phyloP scores from a whole-genome alignment of 140 eudicot species.

The Cichorium intybus region DNA sequence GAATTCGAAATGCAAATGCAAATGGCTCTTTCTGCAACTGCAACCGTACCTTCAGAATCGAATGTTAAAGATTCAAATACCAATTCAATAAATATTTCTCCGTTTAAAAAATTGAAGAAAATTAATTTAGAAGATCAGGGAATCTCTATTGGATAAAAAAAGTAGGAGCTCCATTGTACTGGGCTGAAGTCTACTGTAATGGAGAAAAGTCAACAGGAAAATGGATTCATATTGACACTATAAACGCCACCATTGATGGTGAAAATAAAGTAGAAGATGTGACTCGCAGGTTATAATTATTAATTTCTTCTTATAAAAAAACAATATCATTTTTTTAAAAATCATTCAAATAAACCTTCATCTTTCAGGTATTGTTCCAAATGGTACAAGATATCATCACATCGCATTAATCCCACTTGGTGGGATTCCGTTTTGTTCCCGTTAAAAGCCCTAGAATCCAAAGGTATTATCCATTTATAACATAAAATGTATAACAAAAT shows the following conservation, averaged over 20 bases:
- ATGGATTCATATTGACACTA: constrained; percentile 94
- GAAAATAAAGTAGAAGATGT: constrained; percentile 95
- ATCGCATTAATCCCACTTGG: constrained; percentile 68
- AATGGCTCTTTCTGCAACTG: constrained; percentile 88
- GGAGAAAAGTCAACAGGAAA: constrained; percentile 85
- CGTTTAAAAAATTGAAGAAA: constrained; percentile 47
- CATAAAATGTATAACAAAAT: constrained; percentile 3
- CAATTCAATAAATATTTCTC: constrained; percentile 21
- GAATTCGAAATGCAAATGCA: constrained; percentile 87
- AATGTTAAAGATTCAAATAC: constrained; percentile 21
- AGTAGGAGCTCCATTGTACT: constrained; percentile 83
- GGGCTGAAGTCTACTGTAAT: constrained; percentile 85
- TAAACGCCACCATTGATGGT: constrained; percentile 76
- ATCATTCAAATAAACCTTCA: no score
- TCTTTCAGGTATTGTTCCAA: constrained; percentile 75
- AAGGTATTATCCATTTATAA: constrained; percentile 37
- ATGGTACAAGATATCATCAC: constrained; percentile 89
- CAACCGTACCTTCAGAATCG: constrained; percentile 32
- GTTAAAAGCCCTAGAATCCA: constrained; percentile 66
- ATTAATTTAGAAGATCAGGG: constrained; percentile 45
- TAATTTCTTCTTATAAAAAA: no score
- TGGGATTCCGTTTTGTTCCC: constrained; percentile 86
- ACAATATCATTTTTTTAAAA: no score
- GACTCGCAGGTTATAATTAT: constrained; percentile 79
- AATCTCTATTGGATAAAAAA: constrained; percentile 71